These are phyloP conservation scores for Aspergillus ochraceoroseus DNA, from an alignment of 2,329 filamentous ascomycete genomes.

Conservation along the genomic window DNA sequence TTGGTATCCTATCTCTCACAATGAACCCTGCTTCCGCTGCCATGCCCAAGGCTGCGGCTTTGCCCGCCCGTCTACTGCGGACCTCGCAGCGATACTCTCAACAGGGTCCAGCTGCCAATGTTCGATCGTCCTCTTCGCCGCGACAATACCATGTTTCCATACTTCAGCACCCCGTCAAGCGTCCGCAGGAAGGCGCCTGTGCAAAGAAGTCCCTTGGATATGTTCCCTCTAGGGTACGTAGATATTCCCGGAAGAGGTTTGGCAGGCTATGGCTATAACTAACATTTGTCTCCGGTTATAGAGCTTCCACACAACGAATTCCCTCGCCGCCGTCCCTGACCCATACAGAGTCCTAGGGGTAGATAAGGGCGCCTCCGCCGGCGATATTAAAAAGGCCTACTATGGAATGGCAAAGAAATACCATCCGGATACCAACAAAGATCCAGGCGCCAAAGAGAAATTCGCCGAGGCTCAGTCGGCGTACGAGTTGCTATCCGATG, in stretches of 20 bases:
- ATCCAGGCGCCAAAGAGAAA: conserved; percentile 84
- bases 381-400: conserved; percentile 97
- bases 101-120: conserved; percentile 27
- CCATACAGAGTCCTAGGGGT: conserved; percentile 87
- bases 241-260: background rate
- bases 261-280: conserved; percentile 4
- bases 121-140: conserved; percentile 34
- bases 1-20: conserved; percentile 20
- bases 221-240: conserved; percentile 32
- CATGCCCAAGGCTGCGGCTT: conserved; percentile 42
- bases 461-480: conserved; percentile 90
- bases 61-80: conserved; percentile 42
- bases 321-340: conserved; percentile 68
- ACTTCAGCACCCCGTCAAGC: conserved; percentile 25
- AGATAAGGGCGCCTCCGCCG: conserved; percentile 68
- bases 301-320: conserved; percentile 44
- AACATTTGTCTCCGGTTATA: conserved; percentile 19
- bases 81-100: conserved; percentile 40
- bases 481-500: conserved; percentile 88
- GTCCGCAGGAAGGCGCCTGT: conserved; percentile 25
- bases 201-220: conserved; percentile 25
- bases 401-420: conserved; percentile 97
- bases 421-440: conserved; percentile 97
- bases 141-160: conserved; percentile 36
- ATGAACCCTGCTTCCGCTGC: conserved; percentile 41